Base-by-base conservation (phyloP, 345 rosid species). In the Microthlaspi erraticum region DNA sequence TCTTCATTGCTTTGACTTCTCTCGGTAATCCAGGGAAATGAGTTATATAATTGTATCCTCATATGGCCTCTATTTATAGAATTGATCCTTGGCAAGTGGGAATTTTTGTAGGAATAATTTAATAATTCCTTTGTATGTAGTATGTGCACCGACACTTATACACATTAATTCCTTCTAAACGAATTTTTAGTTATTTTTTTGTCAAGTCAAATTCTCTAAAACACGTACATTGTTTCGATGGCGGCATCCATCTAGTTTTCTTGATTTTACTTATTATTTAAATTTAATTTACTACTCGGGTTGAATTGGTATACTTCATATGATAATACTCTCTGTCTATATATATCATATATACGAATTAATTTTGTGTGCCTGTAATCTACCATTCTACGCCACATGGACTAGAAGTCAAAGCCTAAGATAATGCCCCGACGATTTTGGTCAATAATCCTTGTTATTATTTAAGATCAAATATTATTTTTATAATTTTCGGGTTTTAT, bases 111-210 rank as follows among this genome's bases (percentile, higher is more conserved):
- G 4, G 8, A 37, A 23, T 50, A 33, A 54, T 14, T 71, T 39
- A n/a, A 32, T 42, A 20, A 12, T 18, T 52, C 7, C 0, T n/a
- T 41, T 32, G 10, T 41, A 39, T 60, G 16, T n/a, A 62, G n/a
- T n/a, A n/a, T n/a, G n/a, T n/a, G n/a, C 76, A 71, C 62, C 44
- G 62, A 60, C 74, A 39, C 39, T 23, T 42, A 70, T 10, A 14
- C 32, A 48, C 41, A 20, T 67, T 66, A 53, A 10, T 54, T 55
- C 23, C 31, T n/a, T 45, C 4, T 33, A 13, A 68, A 68, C 32
- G 19, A 41, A 20, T 6, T 10, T 4, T 53, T 42, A 4, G 20
- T 34, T n/a, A 11, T 16, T 17, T 34, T 45, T 20, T 55, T 19
- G 2, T 33, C 2, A 68, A 68, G 55, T 44, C 55, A 34, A 36